phyloP scores from a whole-genome alignment of 2,329 filamentous ascomycete species.

The Penicillium sp. region DNA sequence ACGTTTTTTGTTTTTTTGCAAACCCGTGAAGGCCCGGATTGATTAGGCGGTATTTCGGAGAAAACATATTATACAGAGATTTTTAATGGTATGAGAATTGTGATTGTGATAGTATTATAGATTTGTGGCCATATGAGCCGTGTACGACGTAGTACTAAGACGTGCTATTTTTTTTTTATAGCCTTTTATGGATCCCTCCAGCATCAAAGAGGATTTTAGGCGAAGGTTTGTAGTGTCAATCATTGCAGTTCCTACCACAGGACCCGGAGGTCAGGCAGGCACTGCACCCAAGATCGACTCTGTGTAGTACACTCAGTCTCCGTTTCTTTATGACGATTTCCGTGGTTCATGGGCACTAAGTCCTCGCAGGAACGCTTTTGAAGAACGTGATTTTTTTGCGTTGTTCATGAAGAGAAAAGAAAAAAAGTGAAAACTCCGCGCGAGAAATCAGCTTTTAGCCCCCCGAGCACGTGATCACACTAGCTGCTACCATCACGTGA shows the following conservation, averaged over 20 bases:
- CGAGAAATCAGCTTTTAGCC: slow-evolving; percentile 20
- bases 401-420: slow-evolving; percentile 53
- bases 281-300: slow-evolving; percentile 60
- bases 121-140: not conserved
- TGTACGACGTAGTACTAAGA: too few relatives aligned
- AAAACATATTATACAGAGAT: not conserved
- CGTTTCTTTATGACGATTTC: slow-evolving; percentile 59
- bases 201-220: slow-evolving; percentile 4
- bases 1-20: not conserved
- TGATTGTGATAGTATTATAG: slow-evolving; percentile 8
- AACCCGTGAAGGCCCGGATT: not conserved
- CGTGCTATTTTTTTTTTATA: too few relatives aligned
- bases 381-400: slow-evolving; percentile 55
- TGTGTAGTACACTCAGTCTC: slow-evolving; percentile 45
- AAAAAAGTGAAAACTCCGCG: slow-evolving; percentile 19
- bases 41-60: not conserved
- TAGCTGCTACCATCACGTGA: not conserved
- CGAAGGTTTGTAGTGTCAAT: slow-evolving; percentile 51
- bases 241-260: slow-evolving; percentile 58
- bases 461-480: slow-evolving; percentile 16
- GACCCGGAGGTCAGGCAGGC: slow-evolving; percentile 43
- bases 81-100: slow-evolving; percentile 4
- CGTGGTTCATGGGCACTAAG: slow-evolving; percentile 54
- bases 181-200: not conserved
- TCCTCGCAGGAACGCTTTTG: slow-evolving; percentile 59